Evolutionary conservation across 768 basidiomycete genomes (phyloP), one percentile per base, ranked within the genome.

Genomic region (Inosperma sp.): DNA sequence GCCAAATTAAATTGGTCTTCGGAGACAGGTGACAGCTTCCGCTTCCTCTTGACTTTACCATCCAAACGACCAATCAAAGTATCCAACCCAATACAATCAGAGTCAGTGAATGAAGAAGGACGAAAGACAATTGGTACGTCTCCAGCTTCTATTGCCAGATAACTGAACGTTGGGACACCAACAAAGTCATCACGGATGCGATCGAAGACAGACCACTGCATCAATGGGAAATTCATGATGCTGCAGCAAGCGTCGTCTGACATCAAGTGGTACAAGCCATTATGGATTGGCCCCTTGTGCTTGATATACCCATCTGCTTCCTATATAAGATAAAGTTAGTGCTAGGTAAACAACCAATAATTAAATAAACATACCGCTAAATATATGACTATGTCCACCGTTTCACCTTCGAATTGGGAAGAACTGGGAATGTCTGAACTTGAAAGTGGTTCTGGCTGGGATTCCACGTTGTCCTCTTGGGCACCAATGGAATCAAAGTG

Each of bases 361-460:
- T n/a, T 19, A 21, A 44, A 44, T 31, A n/a, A n/a, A n/a, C 43
- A 13, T 31, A 44, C 43, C 12, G 27, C 43, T n/a, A 30, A 30
- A 44, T 44, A 44, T 5, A 44, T 44, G 29, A 44, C 43, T 13
- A 44, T 22, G 43, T 44, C 43, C 6, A 44, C 26, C 13, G 2
- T 2, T 31, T 44, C 17, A 8, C n/a, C 30, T 31, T 31, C 30
- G 8, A 31, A n/a, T 31, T 8, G 30, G 30, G 30, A 31, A 31
- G 8, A 8, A 31, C 30, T 31, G 30, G 30, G 30, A 8, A 31
- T 31, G n/a, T 31, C 8, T 31, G 30, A 31, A 31, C 8, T 31
- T 8, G 30, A n/a, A 26, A 17, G 14, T 17, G 27, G 21, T 17
- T 10, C 2, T 41, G 40, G 12, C 5, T 41, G 22, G 7, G 23